Evolutionary conservation across 148 eudicot genomes (phyloP), one percentile per base, ranked within the genome.

Genomic region (Chenopodium suecicum): DNA sequence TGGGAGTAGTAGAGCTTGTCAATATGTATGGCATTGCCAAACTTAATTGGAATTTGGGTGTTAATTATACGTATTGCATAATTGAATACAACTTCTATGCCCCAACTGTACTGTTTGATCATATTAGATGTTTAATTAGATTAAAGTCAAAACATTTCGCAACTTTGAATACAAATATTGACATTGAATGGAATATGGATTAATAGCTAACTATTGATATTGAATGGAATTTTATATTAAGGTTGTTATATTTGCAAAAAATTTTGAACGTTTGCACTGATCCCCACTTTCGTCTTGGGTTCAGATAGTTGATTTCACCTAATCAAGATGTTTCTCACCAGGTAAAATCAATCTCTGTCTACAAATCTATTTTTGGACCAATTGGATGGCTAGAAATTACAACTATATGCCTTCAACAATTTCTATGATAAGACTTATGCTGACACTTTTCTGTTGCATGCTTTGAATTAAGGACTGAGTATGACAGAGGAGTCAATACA

Each of bases 401-500:
- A 31, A 31, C 32, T 31, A 31, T 84, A 10, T 48, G 41, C 64
- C 20, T 37, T 81, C 29, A n/a, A 0, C 34, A 29, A 13, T n/a
- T 47, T 70, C 9, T 48, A 48, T 29, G 9, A 9, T 31, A 16
- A 14, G 70, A 6, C 10, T 23, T 54, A 77, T 64, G 46, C 78
- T 50, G 72, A 70, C 32, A 10, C 13, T 48, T 54, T 66, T 4
- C n/a, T 58, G 48, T 25, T 76, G 29, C 48, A 19, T 84, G 80
- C 27, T 77, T 73, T 13, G 16, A 69, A 27, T 88, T 22, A 72
- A 88, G 89, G 90, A 88, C 90, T 19, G 90, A 88, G 87, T 88
- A 88, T 81, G 90, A 88, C 77, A 88, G 90, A 86, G 90, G 90
- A 78, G 90, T 88, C 62, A 88, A 88, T 71, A 88, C 90, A 34